Base-by-base conservation (phyloP, 768 basidiomycete species). In the Termitomyces heimii region DNA sequence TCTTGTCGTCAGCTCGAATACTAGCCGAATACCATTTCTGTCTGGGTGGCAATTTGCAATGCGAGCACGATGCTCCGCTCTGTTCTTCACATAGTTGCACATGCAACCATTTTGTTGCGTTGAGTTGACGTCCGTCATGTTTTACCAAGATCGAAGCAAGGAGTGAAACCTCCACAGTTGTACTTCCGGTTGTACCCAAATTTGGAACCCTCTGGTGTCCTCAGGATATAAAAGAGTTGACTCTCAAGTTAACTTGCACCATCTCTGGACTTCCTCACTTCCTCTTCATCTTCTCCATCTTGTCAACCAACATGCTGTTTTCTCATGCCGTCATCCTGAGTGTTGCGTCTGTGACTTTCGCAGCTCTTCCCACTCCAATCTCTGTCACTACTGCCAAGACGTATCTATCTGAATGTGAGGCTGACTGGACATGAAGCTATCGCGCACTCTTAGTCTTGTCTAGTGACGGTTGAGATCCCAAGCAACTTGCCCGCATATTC, bases 401-500 rank as follows among this genome's bases (percentile, higher is more conserved):
- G 2, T 74, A 74, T 52, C 65, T 76, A 5, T 66, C 72, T 34
- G 39, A 64, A 40, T 60, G 75, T 74, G 54, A 24, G 70, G 59
- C 20, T 31, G 26, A 43, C 47, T 26, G 45, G 35, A 8, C 26
- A 10, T 14, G 31, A 9, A 34, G 14, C 43, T 28, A 20, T 44
- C 35, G 42, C 52, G 6, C 42, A 16, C 18, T 13, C 48, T 52
- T 10, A 28, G 32, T 45, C 32, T 37, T 44, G 24, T 31, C 24
- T 45, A 74, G 73, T 74, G 60, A 71, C 61, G 12, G 74, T 75
- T 12, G 71, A 61, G 20, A 63, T 53, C 3, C 68, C 70, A 35
- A 70, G 66, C 26, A 73, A 75, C 57, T 62, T 58, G 1, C 73
- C 74, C 8, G 66, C 71, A 1, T 75, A 75, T 58, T 55, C 64